Conservation (phyloP, 179 eudicot species). For the Silene coronaria region DNA sequence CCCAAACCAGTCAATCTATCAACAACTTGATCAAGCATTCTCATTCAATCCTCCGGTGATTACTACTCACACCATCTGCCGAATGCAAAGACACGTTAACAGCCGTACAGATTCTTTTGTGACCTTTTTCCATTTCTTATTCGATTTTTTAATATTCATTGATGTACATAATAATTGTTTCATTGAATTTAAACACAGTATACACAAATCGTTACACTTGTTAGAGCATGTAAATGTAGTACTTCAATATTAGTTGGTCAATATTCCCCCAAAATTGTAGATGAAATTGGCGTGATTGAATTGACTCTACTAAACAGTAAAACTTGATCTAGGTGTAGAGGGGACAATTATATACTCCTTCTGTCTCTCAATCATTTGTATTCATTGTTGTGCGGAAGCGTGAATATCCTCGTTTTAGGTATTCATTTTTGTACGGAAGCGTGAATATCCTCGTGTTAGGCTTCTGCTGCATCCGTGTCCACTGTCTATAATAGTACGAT, state of each 20-base stretch:
- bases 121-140: background rate
- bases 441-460: no score
- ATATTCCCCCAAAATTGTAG: background rate
- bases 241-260: background rate
- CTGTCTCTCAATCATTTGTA: no score
- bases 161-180: constrained; percentile 13
- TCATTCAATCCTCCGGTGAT: constrained; percentile 34
- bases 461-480: no score
- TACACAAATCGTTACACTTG: background rate
- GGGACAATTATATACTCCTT: no score
- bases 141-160: background rate
- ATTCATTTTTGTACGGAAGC: no score
- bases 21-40: constrained; percentile 64
- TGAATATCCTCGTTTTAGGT: no score
- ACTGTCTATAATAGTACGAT: no score
- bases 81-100: background rate
- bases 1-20: constrained; percentile 41
- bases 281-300: no score
- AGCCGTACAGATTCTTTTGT: constrained; percentile 3
- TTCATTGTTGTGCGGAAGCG: no score
- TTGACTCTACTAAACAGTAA: no score
- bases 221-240: background rate
- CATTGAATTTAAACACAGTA: constrained; percentile 6
- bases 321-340: no score
- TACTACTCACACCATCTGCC: background rate